Evolutionary conservation across 208 protist species (phyloP).

Genomic region (Leptomonas seymouri): DNA sequence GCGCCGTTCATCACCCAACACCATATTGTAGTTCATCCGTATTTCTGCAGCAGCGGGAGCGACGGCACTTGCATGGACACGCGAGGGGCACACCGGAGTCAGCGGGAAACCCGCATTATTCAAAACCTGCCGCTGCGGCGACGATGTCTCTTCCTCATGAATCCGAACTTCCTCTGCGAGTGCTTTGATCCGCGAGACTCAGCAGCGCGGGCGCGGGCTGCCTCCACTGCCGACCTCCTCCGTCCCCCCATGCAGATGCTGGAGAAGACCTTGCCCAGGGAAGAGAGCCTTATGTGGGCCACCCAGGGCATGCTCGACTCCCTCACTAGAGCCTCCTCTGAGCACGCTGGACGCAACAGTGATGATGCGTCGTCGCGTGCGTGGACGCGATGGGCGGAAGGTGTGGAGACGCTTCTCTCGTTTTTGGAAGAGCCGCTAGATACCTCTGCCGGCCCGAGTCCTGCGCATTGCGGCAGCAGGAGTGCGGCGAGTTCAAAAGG

Average conservation of each 20-base stretch:
- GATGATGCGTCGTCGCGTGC: background rate
- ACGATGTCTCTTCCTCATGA: constrained; percentile 70
- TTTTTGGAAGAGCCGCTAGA: constrained; percentile 29
- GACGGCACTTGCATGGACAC: background rate
- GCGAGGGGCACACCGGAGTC: background rate
- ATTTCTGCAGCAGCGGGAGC: background rate
- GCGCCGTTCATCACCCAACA: background rate
- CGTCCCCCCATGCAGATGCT: background rate
- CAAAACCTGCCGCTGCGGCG: constrained; percentile 64
- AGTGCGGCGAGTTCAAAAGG: background rate
- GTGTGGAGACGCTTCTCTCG: constrained; percentile 51
- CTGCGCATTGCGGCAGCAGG: background rate
- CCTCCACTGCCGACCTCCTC: constrained; percentile 8
- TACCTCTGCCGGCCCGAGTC: background rate
- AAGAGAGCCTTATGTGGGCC: background rate
- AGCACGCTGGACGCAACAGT: background rate
- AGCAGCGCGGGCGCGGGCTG: constrained; percentile 4
- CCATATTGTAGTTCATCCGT: background rate
- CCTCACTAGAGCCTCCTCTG: background rate
- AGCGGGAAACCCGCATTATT: constrained; percentile 21
- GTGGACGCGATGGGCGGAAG: constrained; percentile 50
- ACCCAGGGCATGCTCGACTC: background rate
- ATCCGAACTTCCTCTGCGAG: constrained; percentile 34
- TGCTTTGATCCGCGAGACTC: constrained; percentile 6
- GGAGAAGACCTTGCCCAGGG: background rate